A percentile compares a stretch with the other conserved stretches of the same genome.
Evolutionary conservation across 2,329 filamentous ascomycete genomes (phyloP).

Genomic region (Colletotrichum tanaceti): DNA sequence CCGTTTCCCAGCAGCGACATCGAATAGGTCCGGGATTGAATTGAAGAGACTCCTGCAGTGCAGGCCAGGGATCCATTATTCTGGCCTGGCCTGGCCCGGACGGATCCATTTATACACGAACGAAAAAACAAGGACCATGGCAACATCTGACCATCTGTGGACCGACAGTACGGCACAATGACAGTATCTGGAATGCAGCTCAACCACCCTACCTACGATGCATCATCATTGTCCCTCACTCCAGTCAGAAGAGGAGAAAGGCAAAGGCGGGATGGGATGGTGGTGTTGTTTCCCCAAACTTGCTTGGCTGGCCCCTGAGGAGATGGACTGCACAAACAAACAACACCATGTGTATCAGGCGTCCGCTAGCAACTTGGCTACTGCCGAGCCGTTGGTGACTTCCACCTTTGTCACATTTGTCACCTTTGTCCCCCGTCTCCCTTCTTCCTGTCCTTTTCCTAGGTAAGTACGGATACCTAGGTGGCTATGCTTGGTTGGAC

Average conservation of each 20-base stretch:
- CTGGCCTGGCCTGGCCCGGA: not conserved
- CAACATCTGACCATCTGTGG: conserved; percentile 13
- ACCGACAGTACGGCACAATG: conserved; percentile 28
- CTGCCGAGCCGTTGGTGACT: not conserved
- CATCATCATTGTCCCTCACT: conserved; percentile 20
- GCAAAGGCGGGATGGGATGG: conserved; percentile 1
- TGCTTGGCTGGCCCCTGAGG: conserved; percentile 3
- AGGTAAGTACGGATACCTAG: no score
- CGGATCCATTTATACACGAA: not conserved
- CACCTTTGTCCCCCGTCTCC: not conserved
- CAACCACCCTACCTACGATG: not conserved
- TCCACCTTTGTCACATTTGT: not conserved
- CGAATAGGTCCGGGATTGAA: not conserved
- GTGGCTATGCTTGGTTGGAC: not conserved
- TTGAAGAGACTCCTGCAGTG: not conserved
- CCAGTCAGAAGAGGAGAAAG: conserved; percentile 7
- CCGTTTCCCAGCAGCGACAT: not conserved
- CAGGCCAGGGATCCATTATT: not conserved
- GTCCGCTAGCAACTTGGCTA: conserved; percentile 8
- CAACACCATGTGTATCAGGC: conserved; percentile 3
- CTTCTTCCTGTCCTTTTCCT: not conserved
- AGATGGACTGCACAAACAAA: not conserved
- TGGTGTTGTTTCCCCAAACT: not conserved
- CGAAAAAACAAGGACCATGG: conserved; percentile 1
- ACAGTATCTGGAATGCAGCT: conserved; percentile 5